Conservation (phyloP, 257 asterid species). For the Solanum boliviense region DNA sequence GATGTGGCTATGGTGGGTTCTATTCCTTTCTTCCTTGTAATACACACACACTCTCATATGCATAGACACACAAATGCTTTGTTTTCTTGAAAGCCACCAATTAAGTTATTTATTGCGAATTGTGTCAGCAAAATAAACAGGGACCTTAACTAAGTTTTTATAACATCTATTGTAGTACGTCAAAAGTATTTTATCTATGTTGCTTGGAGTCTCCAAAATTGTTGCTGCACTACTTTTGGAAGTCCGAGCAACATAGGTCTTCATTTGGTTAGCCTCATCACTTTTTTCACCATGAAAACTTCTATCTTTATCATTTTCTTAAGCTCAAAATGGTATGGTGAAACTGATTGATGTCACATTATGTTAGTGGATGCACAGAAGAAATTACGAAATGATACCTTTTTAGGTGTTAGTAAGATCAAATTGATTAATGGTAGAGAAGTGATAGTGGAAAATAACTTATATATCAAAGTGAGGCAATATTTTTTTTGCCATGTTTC, state of each 20-base stretch:
- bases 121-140: neutral
- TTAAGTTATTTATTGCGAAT: neutral
- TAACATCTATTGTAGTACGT: neutral
- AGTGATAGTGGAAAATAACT: neutral
- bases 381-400: neutral
- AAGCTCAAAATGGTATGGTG: neutral
- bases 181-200: neutral
- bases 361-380: neutral
- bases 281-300: neutral
- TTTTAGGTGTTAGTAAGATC: neutral
- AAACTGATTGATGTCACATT: neutral
- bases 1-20: neutral
- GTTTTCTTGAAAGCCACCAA: neutral
- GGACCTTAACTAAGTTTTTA: neutral
- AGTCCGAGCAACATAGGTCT: neutral
- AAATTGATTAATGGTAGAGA: neutral
- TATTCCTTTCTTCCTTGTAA: neutral
- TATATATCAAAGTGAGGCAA: neutral
- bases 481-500: neutral
- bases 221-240: neutral
- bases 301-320: neutral
- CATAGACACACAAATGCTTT: neutral
- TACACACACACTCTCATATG: neutral
- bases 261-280: neutral
- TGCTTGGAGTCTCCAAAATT: neutral